These are phyloP conservation scores for Septoria linicola DNA, from an alignment of 2,329 filamentous ascomycete genomes.

Conservation along the genomic window DNA sequence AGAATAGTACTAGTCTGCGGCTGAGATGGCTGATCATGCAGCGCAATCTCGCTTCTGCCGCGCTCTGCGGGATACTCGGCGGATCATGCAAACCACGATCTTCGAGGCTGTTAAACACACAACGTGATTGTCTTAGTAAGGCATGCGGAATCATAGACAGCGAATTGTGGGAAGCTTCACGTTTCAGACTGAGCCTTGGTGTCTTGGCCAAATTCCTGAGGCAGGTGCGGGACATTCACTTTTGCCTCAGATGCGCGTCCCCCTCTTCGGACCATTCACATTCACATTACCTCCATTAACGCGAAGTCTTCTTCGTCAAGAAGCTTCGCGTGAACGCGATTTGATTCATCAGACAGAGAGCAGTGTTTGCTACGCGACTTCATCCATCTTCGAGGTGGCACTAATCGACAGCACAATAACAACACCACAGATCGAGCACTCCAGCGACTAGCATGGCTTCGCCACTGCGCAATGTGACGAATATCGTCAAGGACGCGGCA, in stretches of 20 bases:
- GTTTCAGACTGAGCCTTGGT: no score
- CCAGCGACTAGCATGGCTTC: slow-evolving; percentile 2
- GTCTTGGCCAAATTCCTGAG: no score
- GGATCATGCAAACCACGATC: no score
- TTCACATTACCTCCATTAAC: background rate
- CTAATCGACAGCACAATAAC: slow-evolving; percentile 10
- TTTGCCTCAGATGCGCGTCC: no score
- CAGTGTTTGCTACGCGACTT: background rate
- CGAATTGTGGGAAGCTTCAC: no score
- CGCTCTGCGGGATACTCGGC: background rate
- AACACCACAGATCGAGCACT: background rate
- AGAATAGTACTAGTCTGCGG: slow-evolving; percentile 5
- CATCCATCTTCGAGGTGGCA: slow-evolving; percentile 7
- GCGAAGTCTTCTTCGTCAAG: background rate
- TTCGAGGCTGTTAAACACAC: no score
- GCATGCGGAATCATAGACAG: no score
- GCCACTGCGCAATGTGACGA: slow-evolving; percentile 1
- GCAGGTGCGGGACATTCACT: no score
- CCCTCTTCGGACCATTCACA: slow-evolving; percentile 2
- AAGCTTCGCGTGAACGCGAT: background rate
- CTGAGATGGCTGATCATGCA: slow-evolving; percentile 6
- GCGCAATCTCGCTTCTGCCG: slow-evolving; percentile 2
- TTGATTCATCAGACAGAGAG: slow-evolving; percentile 10
- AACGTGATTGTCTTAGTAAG: no score
- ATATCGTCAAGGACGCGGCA: background rate